Evolutionary conservation across 2,329 filamentous ascomycete genomes (phyloP).

Genomic region (Hypoxylon sp.): DNA sequence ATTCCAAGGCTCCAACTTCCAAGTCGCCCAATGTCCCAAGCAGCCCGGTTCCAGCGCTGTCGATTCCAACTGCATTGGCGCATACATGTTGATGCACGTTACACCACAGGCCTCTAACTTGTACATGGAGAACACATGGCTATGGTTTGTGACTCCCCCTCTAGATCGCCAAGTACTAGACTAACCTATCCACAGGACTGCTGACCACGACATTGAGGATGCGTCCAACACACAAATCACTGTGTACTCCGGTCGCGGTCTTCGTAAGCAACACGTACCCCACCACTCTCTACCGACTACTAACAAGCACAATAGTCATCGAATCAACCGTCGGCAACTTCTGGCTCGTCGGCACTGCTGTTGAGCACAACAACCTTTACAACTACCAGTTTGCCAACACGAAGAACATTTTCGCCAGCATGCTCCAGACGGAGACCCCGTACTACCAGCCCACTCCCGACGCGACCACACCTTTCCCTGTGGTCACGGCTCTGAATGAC

Average conservation of each 20-base stretch:
- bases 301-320: constrained; percentile 46
- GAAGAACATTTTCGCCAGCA: constrained; percentile 70
- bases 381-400: constrained; percentile 74
- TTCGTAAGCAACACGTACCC: constrained; percentile 54
- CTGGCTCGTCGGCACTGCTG: constrained; percentile 73
- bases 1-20: constrained; percentile 76
- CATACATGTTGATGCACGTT: constrained; percentile 59
- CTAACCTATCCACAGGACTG: constrained; percentile 50
- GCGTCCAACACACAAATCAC: constrained; percentile 64
- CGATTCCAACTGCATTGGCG: constrained; percentile 55
- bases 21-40: constrained; percentile 77
- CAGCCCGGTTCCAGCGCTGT: constrained; percentile 55
- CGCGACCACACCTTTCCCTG: constrained; percentile 67
- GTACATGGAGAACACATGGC: constrained; percentile 63
- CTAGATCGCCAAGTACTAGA: not conserved
- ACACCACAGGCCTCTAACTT: constrained; percentile 54
- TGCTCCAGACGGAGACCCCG: constrained; percentile 77
- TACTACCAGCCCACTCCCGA: constrained; percentile 75
- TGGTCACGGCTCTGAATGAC: constrained; percentile 59
- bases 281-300: not conserved
- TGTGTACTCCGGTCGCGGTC: constrained; percentile 67
- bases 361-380: constrained; percentile 74
- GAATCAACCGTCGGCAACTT: constrained; percentile 58
- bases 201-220: constrained; percentile 71
- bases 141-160: constrained; percentile 47